These are phyloP conservation scores for Brasenia schreberi DNA, from an alignment of 164 flowering plant genomes.

Conservation along the genomic window DNA sequence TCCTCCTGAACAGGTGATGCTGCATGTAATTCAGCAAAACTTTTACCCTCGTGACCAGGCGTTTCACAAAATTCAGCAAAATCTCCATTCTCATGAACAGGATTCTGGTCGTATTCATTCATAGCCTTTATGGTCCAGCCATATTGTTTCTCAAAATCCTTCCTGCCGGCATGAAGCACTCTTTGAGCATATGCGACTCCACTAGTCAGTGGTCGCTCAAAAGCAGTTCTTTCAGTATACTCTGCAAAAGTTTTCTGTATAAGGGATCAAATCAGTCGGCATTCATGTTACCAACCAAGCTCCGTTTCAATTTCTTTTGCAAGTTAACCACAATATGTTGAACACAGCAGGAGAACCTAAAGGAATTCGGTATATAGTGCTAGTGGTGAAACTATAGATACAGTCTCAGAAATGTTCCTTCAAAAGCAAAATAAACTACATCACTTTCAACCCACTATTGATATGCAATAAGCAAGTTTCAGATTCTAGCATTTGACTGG, in stretches of 20 bases:
- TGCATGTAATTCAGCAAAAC: constrained; percentile 35
- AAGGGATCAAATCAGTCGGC: not conserved
- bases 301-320: too few species aligned
- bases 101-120: constrained; percentile 46
- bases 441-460: too few species aligned
- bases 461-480: too few species aligned
- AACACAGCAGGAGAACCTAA: too few species aligned
- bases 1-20: constrained; percentile 75
- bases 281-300: too few species aligned
- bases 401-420: too few species aligned
- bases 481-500: too few species aligned
- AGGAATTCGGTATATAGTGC: too few species aligned
- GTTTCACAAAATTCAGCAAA: constrained; percentile 33
- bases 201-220: constrained; percentile 94
- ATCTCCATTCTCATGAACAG: constrained; percentile 60
- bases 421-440: too few species aligned
- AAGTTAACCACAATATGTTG: too few species aligned
- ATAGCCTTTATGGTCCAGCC: constrained; percentile 91
- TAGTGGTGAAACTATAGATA: too few species aligned
- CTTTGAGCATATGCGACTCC: constrained; percentile 96
- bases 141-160: constrained; percentile 72
- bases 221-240: constrained; percentile 84
- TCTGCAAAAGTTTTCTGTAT: constrained; percentile 66
- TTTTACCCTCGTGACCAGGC: constrained; percentile 65
- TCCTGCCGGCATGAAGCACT: constrained; percentile 82